These are phyloP conservation scores for Waltiozyma sp. DNA, from an alignment of 1,139 yeast species.

Conservation along the genomic window DNA sequence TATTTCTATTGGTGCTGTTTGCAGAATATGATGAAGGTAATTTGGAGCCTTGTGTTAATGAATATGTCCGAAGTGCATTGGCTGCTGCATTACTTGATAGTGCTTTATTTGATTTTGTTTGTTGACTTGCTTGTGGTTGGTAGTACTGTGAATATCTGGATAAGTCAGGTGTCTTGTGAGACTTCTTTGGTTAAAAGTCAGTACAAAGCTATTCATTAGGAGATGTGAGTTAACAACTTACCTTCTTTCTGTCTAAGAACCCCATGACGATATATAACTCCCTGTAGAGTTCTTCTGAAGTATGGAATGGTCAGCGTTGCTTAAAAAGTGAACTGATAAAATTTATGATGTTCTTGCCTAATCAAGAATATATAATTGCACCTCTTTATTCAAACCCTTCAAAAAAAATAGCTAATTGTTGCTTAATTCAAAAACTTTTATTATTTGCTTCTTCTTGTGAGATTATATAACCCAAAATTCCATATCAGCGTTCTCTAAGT, in stretches of 20 bases:
- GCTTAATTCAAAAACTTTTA: too few species aligned
- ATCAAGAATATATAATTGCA: too few species aligned
- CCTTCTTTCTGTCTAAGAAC: not conserved
- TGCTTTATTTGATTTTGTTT: not conserved
- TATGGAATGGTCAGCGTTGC: not conserved
- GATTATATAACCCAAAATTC: too few species aligned
- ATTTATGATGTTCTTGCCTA: too few species aligned
- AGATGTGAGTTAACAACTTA: not conserved
- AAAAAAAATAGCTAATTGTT: too few species aligned
- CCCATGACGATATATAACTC: not conserved
- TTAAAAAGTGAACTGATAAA: not conserved
- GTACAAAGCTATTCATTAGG: not conserved
- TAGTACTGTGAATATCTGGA: constrained; percentile 8
- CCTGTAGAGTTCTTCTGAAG: too few species aligned
- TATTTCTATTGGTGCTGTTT: constrained; percentile 1
- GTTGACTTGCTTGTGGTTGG: not conserved
- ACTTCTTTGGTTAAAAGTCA: not conserved
- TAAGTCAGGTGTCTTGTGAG: constrained; percentile 9
- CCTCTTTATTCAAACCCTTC: too few species aligned
- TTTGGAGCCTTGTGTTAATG: constrained; percentile 4
- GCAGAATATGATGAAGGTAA: constrained; percentile 1
- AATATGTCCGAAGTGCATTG: constrained; percentile 8
- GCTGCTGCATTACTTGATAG: constrained; percentile 9
- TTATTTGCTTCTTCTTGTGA: too few species aligned
- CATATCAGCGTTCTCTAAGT: too few species aligned